These are phyloP conservation scores for Neofusicoccum sp. DNA, from an alignment of 2,329 filamentous ascomycete genomes.

Conservation along the genomic window DNA sequence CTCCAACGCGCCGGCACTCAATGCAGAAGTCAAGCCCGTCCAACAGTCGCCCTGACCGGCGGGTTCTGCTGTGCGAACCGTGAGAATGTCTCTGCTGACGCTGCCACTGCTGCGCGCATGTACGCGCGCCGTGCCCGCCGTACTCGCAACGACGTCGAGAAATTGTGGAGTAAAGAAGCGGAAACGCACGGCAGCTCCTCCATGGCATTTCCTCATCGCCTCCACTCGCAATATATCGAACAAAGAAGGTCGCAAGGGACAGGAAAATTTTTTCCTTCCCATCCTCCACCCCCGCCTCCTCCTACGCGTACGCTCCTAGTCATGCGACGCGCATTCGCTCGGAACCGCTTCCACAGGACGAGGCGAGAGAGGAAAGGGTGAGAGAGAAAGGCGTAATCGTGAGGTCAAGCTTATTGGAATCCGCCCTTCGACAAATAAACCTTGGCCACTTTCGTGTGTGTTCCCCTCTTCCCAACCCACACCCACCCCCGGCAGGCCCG, in stretches of 20 bases:
- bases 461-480: too few species aligned
- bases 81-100: not conserved
- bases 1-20: too few species aligned
- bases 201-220: not conserved
- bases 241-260: not conserved
- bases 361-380: not conserved
- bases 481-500: too few species aligned
- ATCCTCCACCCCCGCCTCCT: not conserved
- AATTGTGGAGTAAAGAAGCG: conserved; percentile 3
- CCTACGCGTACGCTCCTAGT: too few species aligned
- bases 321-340: too few species aligned
- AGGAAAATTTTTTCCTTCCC: not conserved
- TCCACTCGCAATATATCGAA: conserved; percentile 8
- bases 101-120: not conserved
- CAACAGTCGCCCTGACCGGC: not conserved
- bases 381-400: not conserved
- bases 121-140: not conserved
- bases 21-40: not conserved
- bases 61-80: not conserved
- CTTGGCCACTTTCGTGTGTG: not conserved
- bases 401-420: not conserved
- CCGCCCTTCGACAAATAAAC: not conserved
- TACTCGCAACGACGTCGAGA: not conserved
- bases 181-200: not conserved
- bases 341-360: not conserved